phyloP scores from a whole-genome alignment of 495 filamentous ascomycete species.

The Tuber magnatum region DNA sequence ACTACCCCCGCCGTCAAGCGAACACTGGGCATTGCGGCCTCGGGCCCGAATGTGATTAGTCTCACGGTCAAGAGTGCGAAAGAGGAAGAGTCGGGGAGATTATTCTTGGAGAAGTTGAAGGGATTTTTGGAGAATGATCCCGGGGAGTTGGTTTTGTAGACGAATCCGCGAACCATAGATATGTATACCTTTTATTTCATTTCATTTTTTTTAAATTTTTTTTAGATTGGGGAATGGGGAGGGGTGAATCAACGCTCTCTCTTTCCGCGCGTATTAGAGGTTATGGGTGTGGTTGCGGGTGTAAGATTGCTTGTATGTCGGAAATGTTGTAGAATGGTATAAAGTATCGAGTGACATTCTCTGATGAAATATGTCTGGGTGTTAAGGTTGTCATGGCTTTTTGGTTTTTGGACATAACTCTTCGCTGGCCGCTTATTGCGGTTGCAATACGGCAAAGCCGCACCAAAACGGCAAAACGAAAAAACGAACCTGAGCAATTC shows the following conservation, averaged over 20 bases:
- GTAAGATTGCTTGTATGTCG: not conserved
- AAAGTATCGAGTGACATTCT: not conserved
- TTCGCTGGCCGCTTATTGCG: not conserved
- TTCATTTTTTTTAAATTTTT: not conserved
- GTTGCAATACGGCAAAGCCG: no score
- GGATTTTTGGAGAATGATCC: slow-evolving; percentile 73
- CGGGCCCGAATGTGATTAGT: slow-evolving; percentile 70
- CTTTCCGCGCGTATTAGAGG: not conserved
- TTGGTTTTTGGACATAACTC: not conserved
- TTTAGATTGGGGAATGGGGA: not conserved
- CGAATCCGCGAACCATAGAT: not conserved
- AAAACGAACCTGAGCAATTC: no score
- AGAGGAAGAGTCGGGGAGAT: slow-evolving; percentile 70
- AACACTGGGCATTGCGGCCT: slow-evolving; percentile 38
- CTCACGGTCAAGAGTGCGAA: slow-evolving; percentile 58
- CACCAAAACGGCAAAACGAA: no score
- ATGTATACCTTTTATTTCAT: not conserved
- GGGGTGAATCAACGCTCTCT: not conserved
- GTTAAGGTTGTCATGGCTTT: not conserved
- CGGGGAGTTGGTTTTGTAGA: slow-evolving; percentile 57
- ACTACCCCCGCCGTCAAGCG: slow-evolving; percentile 37
- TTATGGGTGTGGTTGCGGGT: not conserved
- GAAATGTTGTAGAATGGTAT: not conserved
- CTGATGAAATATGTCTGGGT: not conserved
- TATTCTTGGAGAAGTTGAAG: slow-evolving; percentile 80